Percentiles rank a stretch among this genome's conserved stretches.
phyloP scores from a whole-genome alignment of 2,329 filamentous ascomycete species.

The Fusarium nematophilum region DNA sequence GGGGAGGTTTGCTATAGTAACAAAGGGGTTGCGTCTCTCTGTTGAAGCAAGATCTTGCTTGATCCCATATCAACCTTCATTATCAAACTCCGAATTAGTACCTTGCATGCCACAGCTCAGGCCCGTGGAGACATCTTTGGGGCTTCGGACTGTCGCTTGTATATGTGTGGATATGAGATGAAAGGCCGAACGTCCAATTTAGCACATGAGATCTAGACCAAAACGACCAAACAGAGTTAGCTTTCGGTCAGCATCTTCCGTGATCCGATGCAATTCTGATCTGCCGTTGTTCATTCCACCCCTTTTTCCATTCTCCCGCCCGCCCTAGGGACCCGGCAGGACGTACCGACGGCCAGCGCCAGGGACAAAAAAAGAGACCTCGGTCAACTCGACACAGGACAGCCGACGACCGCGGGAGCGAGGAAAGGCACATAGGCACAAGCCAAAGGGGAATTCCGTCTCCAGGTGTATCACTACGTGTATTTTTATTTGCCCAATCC shows the following conservation, averaged over 20 bases:
- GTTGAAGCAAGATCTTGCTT: no score
- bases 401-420: conserved; percentile 42
- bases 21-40: no score
- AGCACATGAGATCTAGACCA: conserved; percentile 21
- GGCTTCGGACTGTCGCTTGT: conserved; percentile 18
- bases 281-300: conserved; percentile 2
- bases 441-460: conserved; percentile 9
- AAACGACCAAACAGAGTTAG: conserved; percentile 29
- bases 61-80: no score
- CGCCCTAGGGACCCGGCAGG: no score
- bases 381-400: conserved; percentile 30
- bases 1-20: neutral
- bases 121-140: no score
- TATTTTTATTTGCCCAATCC: conserved; percentile 28
- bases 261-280: conserved; percentile 19
- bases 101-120: no score
- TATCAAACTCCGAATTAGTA: no score
- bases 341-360: neutral
- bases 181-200: conserved; percentile 5
- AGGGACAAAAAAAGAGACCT: conserved; percentile 33
- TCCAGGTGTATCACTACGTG: conserved; percentile 4
- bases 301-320: conserved; percentile 28
- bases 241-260: conserved; percentile 21
- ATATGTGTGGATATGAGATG: conserved; percentile 20
- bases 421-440: conserved; percentile 7